Evolutionary conservation across 2,329 filamentous ascomycete species (phyloP).

Genomic region (Hypoxylon sp.): DNA sequence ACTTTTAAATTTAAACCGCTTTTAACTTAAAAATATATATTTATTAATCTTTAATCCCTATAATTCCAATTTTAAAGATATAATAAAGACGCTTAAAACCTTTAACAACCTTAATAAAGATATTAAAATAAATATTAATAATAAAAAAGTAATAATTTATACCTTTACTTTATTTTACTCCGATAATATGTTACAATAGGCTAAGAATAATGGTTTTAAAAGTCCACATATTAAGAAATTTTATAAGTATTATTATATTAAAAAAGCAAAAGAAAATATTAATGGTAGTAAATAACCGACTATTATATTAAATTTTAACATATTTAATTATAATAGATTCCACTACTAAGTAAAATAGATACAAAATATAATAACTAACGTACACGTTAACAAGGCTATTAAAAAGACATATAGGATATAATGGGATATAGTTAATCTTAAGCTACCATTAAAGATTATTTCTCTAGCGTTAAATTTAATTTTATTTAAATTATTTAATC

Average conservation of each 20-base stretch:
- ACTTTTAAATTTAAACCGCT: neutral
- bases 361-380: constrained; percentile 2
- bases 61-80: constrained; percentile 3
- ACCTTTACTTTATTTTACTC: neutral
- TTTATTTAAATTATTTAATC: neutral
- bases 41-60: neutral
- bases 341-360: constrained; percentile 9
- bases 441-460: constrained; percentile 2
- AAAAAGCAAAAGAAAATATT: neutral
- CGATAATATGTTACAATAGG: constrained; percentile 1
- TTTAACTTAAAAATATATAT: constrained; percentile 1
- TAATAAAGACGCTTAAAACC: constrained; percentile 1
- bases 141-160: constrained; percentile 2
- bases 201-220: constrained; percentile 7
- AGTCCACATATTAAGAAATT: neutral
- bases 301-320: constrained; percentile 5
- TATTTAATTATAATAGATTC: neutral
- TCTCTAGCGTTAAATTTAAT: constrained; percentile 7
- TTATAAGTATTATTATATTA: constrained; percentile 14
- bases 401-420: constrained; percentile 1
- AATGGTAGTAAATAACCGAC: neutral
- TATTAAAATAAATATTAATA: constrained; percentile 5
- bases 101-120: constrained; percentile 3
- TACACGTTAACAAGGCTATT: neutral
- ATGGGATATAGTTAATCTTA: constrained; percentile 1